These are phyloP conservation scores for Gastrolobium villosum DNA, from an alignment of 306 rosid genomes.

Conservation along the genomic window DNA sequence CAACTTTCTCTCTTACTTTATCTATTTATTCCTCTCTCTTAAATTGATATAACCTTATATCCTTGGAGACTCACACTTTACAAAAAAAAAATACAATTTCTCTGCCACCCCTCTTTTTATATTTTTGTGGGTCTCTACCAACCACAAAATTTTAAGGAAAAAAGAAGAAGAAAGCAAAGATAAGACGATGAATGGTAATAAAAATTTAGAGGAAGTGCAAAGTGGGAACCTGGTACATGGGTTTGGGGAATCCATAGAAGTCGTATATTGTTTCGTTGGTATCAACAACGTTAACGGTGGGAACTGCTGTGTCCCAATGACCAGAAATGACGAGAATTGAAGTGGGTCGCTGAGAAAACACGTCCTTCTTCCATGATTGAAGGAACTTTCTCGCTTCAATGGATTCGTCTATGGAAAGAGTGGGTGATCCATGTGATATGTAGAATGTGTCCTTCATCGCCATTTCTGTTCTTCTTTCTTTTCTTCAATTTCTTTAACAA, in stretches of 20 bases:
- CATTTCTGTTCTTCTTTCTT: no score
- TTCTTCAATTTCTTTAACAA: no score
- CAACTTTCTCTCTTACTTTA: no score
- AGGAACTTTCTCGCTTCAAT: constrained; percentile 65
- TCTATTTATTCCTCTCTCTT: no score
- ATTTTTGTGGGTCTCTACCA: no score
- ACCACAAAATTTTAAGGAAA: no score
- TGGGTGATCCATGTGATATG: constrained; percentile 80
- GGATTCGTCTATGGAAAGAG: constrained; percentile 65
- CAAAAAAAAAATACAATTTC: neutral
- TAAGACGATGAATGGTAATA: neutral
- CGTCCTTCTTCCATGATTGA: constrained; percentile 63
- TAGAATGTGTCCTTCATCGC: constrained; percentile 65
- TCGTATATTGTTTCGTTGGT: constrained; percentile 76
- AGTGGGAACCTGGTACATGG: constrained; percentile 68
- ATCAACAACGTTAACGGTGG: constrained; percentile 64
- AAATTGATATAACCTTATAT: no score
- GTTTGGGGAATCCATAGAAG: constrained; percentile 75
- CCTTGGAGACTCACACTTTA: no score
- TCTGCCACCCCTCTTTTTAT: neutral
- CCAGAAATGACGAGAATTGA: constrained; percentile 74
- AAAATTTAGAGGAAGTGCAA: neutral
- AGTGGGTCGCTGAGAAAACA: constrained; percentile 49
- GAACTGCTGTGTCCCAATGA: constrained; percentile 76
- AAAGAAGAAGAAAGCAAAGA: neutral